Evolutionary conservation across 2,329 filamentous ascomycete genomes (phyloP), one percentile per base, ranked within the genome.

Genomic region (Cladosporium phlei): DNA sequence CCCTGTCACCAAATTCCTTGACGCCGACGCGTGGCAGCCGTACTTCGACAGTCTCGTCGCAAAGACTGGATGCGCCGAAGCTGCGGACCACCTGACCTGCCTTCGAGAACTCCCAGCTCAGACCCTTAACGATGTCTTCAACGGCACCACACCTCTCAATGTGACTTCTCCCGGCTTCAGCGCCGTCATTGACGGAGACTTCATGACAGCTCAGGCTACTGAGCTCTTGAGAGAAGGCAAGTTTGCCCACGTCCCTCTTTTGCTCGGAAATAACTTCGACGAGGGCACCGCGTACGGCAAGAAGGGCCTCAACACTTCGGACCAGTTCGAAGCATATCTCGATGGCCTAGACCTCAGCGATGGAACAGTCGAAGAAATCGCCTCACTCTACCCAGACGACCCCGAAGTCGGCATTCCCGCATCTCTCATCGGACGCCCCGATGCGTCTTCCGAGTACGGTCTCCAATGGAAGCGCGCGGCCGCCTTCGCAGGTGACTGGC

Each of bases 41-140:
- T 68, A 79, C 4, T 88, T 86, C 58, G 73, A 86, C 55, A 65
- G 68, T 0, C 76, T 88, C 2, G 77, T 82, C 7, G 53, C 60
- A 2, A 68, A 71, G 28, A 78, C 78, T 0, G 80, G 72, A 34
- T 91, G 86, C 65, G 66, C 71, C 2, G 60, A 68, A 3, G 65
- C 73, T 1, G 55, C 62, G 1, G 75, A 85, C 57, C 79, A 78
- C 0, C 70, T 88, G 9, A 70, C 72, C 7, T 88, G 84, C 59
- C 75, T 91, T 9, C 80, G 86, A 22, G 64, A 62, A 2, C 63
- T 57, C 12, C 54, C 54, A 2, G 37, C 50, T 4, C 37, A 47
- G 19, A 47, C 51, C 2, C 45, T 56, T 16, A 56, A 56, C 46
- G 50, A 50, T 25, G 46, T 55, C 14, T 39, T 56, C 17, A 56